Percentiles rank a stretch among this genome's conserved stretches.
Evolutionary conservation across 345 rosid species (phyloP).

Genomic region (Xanthoceras sorbifolium): DNA sequence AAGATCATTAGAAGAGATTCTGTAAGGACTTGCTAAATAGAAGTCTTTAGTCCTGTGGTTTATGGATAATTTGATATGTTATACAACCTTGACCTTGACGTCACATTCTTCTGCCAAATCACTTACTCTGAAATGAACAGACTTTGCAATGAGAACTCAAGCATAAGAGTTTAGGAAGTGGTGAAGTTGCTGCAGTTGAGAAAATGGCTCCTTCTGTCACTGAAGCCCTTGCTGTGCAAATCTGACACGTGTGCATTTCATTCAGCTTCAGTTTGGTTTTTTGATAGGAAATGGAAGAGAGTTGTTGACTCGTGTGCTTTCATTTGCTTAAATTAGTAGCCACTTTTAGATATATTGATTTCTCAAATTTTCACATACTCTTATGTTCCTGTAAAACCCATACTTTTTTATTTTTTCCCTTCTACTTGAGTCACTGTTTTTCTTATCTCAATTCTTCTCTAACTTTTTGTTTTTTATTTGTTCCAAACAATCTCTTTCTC

Average conservation of each 20-base stretch:
- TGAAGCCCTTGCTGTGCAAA: background rate
- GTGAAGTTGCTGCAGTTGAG: background rate
- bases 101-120: background rate
- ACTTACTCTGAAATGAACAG: background rate
- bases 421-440: background rate
- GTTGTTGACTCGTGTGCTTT: background rate
- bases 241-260: background rate
- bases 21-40: background rate
- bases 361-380: background rate
- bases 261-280: background rate
- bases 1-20: background rate
- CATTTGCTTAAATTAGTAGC: background rate
- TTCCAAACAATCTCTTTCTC: background rate
- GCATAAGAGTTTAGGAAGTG: background rate
- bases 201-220: background rate
- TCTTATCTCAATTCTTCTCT: background rate
- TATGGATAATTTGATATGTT: background rate
- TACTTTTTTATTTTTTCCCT: too few species aligned
- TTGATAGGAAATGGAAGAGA: background rate
- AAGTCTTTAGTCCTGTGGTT: background rate
- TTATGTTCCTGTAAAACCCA: background rate
- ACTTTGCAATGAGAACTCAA: background rate
- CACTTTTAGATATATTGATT: background rate
- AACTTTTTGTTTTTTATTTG: background rate
- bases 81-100: background rate